phyloP scores from a whole-genome alignment of 2,329 filamentous ascomycete genomes.

The Phaeoacremonium minimum region DNA sequence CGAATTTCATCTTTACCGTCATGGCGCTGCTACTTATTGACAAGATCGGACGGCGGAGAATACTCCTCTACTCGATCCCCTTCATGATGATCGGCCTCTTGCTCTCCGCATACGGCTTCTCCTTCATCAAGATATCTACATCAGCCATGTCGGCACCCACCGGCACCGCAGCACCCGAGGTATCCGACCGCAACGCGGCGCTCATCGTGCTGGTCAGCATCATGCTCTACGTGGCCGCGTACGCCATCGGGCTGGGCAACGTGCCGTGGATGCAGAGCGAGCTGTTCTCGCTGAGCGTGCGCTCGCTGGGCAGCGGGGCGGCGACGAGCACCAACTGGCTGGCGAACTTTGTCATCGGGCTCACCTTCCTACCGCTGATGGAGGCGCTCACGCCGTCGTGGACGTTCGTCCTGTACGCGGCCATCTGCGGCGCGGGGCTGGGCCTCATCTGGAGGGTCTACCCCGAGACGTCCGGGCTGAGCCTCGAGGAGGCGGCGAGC shows the following conservation, averaged over 20 bases:
- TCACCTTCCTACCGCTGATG: conserved; percentile 89
- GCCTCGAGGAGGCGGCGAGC: conserved; percentile 73
- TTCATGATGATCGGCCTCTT: conserved; percentile 75
- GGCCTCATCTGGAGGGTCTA: conserved; percentile 68
- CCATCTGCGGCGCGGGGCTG: conserved; percentile 67
- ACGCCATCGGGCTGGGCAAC: conserved; percentile 83
- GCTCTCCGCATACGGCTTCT: conserved; percentile 69
- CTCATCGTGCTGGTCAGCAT: conserved; percentile 67
- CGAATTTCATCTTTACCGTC: conserved; percentile 79
- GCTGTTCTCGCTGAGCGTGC: conserved; percentile 74
- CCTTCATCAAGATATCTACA: conserved; percentile 47
- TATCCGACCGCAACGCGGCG: conserved; percentile 29
- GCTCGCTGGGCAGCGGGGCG: conserved; percentile 67
- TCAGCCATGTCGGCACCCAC: conserved; percentile 11
- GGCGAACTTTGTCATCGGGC: conserved; percentile 78
- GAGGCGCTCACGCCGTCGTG: conserved; percentile 65
- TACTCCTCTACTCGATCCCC: conserved; percentile 78
- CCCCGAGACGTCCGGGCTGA: conserved; percentile 80
- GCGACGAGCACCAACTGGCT: conserved; percentile 83
- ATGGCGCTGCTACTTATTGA: conserved; percentile 74
- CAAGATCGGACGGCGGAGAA: conserved; percentile 70
- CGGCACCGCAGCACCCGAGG: conserved; percentile 12
- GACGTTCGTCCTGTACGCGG: conserved; percentile 79
- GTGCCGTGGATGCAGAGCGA: conserved; percentile 97
- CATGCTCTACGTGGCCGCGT: conserved; percentile 78